Evolutionary conservation across 2,329 filamentous ascomycete genomes (phyloP).

Genomic region (Colletotrichum sp.): DNA sequence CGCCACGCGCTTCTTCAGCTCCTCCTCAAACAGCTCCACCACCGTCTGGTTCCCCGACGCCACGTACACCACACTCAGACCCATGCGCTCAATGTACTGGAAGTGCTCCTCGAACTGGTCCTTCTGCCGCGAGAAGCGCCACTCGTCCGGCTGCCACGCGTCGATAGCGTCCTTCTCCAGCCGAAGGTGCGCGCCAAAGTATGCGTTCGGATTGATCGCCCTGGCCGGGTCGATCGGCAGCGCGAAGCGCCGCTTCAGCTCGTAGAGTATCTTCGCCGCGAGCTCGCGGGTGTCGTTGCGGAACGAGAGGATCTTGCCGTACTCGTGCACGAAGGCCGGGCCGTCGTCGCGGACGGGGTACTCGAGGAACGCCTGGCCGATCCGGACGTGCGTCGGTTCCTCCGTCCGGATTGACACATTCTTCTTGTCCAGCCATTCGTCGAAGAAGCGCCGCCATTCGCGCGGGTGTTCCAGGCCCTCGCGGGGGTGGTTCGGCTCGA

Average conservation of each 20-base stretch:
- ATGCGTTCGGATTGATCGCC: constrained; percentile 28
- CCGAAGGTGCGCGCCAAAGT: constrained; percentile 35
- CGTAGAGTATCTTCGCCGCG: constrained; percentile 30
- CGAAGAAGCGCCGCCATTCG: constrained; percentile 31
- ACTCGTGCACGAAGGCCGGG: constrained; percentile 33
- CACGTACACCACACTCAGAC: constrained; percentile 31
- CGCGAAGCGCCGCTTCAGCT: constrained; percentile 23
- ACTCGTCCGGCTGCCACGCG: constrained; percentile 33
- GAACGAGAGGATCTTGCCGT: constrained; percentile 37
- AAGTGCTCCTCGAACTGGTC: constrained; percentile 35
- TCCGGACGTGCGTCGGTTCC: constrained; percentile 29
- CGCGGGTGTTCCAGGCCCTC: constrained; percentile 26
- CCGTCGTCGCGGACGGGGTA: constrained; percentile 41
- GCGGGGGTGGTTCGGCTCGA: constrained; percentile 32
- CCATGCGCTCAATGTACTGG: constrained; percentile 26
- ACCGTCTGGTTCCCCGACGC: constrained; percentile 32
- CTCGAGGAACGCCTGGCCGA: constrained; percentile 39
- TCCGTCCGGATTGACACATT: neutral
- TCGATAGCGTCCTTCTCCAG: constrained; percentile 34
- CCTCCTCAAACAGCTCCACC: constrained; percentile 28
- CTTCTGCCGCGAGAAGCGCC: constrained; percentile 32
- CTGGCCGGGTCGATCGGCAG: constrained; percentile 27
- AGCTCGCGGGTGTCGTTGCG: constrained; percentile 32
- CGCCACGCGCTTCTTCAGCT: constrained; percentile 2
- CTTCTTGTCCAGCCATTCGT: constrained; percentile 31